These are phyloP conservation scores for Colletotrichum sp. DNA, from an alignment of 2,329 filamentous ascomycete genomes.

Conservation along the genomic window DNA sequence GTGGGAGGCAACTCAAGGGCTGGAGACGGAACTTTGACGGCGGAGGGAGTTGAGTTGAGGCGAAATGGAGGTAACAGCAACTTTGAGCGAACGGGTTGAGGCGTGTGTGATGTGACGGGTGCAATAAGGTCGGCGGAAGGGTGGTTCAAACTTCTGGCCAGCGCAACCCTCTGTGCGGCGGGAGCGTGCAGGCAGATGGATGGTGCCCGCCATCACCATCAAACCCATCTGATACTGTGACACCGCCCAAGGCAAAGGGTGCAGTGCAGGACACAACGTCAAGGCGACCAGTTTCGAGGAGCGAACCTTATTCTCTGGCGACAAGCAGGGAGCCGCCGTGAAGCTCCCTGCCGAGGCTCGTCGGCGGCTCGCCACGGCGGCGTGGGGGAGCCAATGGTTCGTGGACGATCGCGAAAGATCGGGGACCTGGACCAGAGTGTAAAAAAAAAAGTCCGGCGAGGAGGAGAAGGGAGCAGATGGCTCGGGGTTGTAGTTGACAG, in stretches of 20 bases:
- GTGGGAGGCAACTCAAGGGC: background rate
- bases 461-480: background rate
- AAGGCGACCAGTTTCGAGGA: slow-evolving; percentile 16
- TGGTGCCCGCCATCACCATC: slow-evolving; percentile 8
- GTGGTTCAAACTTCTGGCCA: background rate
- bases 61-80: background rate
- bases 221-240: slow-evolving; percentile 20
- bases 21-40: background rate
- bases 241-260: background rate
- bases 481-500: background rate
- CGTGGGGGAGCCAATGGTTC: background rate
- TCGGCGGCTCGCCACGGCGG: background rate
- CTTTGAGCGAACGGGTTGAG: background rate
- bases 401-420: background rate
- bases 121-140: background rate
- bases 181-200: slow-evolving; percentile 1
- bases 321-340: background rate
- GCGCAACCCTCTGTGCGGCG: slow-evolving; percentile 6
- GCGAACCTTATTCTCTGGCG: background rate
- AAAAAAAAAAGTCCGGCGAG: background rate
- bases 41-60: background rate
- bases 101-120: background rate
- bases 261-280: background rate
- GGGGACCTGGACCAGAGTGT: background rate
- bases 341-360: background rate